These are phyloP conservation scores for Plantago coronopus DNA, from an alignment of 305 asterid genomes.

Conservation along the genomic window DNA sequence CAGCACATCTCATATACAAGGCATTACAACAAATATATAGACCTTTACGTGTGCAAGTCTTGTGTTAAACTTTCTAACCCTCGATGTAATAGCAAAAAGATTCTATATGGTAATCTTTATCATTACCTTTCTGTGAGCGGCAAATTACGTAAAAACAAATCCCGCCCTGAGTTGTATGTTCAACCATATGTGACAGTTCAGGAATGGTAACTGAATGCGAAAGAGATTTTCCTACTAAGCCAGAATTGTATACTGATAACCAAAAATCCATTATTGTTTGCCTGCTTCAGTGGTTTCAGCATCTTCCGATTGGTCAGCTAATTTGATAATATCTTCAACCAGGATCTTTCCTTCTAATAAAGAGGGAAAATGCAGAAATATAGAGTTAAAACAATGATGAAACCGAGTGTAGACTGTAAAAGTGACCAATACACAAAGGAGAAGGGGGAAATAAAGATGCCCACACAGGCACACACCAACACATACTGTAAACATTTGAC, in stretches of 20 bases:
- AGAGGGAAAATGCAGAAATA: constrained; percentile 16
- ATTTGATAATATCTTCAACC: constrained; percentile 82
- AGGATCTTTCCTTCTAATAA: constrained; percentile 81
- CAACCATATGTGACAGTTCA: constrained; percentile 21
- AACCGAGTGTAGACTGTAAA: neutral
- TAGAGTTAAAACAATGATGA: neutral
- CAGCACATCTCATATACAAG: constrained; percentile 32
- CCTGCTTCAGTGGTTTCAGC: constrained; percentile 48
- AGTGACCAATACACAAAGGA: constrained; percentile 1
- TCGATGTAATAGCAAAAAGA: constrained; percentile 9
- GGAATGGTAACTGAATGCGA: constrained; percentile 1
- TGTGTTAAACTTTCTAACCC: constrained; percentile 15
- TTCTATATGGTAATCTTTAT: constrained; percentile 23
- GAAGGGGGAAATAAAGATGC: neutral
- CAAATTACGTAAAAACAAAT: constrained; percentile 19
- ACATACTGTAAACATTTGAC: too few relatives aligned
- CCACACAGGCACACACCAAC: too few relatives aligned
- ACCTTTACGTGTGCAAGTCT: constrained; percentile 15
- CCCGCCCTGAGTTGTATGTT: constrained; percentile 18
- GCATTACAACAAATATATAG: constrained; percentile 13
- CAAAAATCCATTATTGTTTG: constrained; percentile 34
- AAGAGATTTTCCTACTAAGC: constrained; percentile 1
- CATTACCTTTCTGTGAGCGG: constrained; percentile 26
- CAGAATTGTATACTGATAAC: constrained; percentile 17
- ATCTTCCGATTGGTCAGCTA: constrained; percentile 59